These are phyloP conservation scores for Fusarium irregulare DNA, from an alignment of 2,329 filamentous ascomycete species.

Conservation along the genomic window DNA sequence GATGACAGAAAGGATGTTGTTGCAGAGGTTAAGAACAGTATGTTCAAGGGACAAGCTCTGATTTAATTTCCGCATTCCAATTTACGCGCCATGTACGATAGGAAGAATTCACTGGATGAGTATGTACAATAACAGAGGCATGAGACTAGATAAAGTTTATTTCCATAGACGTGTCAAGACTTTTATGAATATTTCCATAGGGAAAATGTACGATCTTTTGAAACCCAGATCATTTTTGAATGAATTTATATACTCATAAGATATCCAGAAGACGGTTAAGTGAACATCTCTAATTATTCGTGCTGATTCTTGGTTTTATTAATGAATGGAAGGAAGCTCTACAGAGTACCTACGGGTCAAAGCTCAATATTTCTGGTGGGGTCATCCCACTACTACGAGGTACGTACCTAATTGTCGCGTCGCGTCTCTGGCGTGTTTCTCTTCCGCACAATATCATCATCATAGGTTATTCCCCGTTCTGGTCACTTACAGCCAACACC, in stretches of 20 bases:
- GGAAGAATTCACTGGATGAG: conserved; percentile 22
- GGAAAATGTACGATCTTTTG: conserved; percentile 3
- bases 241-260: background rate
- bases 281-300: background rate
- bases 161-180: conserved; percentile 6
- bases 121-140: conserved; percentile 30
- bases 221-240: background rate
- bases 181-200: conserved; percentile 28
- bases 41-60: conserved; percentile 83
- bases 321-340: background rate
- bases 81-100: conserved; percentile 40
- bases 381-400: background rate
- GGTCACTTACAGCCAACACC: conserved; percentile 5
- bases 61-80: conserved; percentile 61
- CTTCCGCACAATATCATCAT: conserved; percentile 43
- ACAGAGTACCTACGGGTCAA: conserved; percentile 9
- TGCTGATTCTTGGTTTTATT: conserved; percentile 14
- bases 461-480: conserved; percentile 24
- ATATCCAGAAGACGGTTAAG: background rate
- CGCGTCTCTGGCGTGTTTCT: conserved; percentile 47
- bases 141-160: conserved; percentile 11
- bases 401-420: conserved; percentile 46
- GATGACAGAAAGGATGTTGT: conserved; percentile 91
- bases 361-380: conserved; percentile 14
- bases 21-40: conserved; percentile 88